Base-by-base conservation (phyloP, 495 filamentous ascomycete genomes). In the Podospora pseudocomata region DNA sequence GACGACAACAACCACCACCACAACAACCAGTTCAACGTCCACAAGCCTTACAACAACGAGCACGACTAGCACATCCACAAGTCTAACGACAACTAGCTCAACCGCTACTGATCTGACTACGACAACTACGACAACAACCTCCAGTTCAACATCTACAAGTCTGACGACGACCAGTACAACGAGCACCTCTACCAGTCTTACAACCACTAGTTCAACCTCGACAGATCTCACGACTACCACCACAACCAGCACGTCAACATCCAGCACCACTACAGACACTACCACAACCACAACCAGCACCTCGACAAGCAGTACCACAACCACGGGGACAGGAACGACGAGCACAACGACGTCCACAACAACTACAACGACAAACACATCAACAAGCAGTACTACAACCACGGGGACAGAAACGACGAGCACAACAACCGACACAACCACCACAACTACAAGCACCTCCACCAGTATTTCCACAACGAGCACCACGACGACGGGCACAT, bases 351-450 rank as follows among this genome's bases (percentile, higher is more conserved):
- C 53, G 0, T 5, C 53, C 4, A 56, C 53, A 0, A 56, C 16
- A 16, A 56, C 60, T 16, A 32, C 60, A 32, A 32, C 30, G 6
- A 32, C 30, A 32, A 32, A 2, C 30, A 60, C 57, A n/a, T 60
- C 57, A 19, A 60, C 57, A 5, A 60, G 57, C 57, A 60, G 57
- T 23, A 60, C 57, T 1, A 60, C 57, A 20, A 63, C 58, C 26
- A 60, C 58, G 3, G 23, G 18, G 4, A 60, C 58, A 13, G 7
- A 5, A 20, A 60, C 58, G 13, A 23, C 58, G 2, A 60, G 18
- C 4, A 60, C 58, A 23, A 60, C 58, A 13, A 60, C 58, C 5
- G 32, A 23, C 0, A 63, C 60, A 23, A 28, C 23, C 3, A n/a
- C 60, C 2, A 63, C 60, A 11, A 63, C 60, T 2, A 63, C 60